Evolutionary conservation across 2,329 filamentous ascomycete species (phyloP).

Genomic region (Escovopsis sp.): DNA sequence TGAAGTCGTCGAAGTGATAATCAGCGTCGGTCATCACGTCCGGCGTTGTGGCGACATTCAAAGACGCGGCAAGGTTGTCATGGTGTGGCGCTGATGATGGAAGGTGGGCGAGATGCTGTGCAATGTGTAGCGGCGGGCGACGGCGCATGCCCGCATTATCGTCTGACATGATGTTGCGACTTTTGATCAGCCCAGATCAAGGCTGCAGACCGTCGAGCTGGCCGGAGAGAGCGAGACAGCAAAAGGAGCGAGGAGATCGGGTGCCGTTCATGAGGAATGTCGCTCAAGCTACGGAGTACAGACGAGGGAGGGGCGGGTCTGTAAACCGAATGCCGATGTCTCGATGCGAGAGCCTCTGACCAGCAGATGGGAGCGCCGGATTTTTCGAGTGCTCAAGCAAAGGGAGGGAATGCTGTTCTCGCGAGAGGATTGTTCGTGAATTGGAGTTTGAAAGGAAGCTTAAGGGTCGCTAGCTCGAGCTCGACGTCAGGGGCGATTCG

Average conservation of each 20-base stretch:
- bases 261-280: background rate
- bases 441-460: no score
- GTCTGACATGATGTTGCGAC: conserved; percentile 15
- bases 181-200: background rate
- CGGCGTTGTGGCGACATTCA: conserved; percentile 10
- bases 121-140: conserved; percentile 17
- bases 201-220: background rate
- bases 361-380: no score
- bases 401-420: no score
- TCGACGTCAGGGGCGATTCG: no score
- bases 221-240: background rate
- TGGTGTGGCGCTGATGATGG: conserved; percentile 13
- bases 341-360: no score
- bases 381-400: no score
- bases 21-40: conserved; percentile 25
- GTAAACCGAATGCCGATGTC: no score
- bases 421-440: no score
- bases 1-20: conserved; percentile 37
- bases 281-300: background rate
- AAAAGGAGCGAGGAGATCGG: background rate
- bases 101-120: conserved; percentile 14
- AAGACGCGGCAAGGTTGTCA: conserved; percentile 9
- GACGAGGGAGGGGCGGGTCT: no score
- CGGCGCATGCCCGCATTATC: conserved; percentile 14
- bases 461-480: no score